Base-by-base conservation (phyloP, 2,329 filamentous ascomycete genomes). In the Coniochaeta sp. region DNA sequence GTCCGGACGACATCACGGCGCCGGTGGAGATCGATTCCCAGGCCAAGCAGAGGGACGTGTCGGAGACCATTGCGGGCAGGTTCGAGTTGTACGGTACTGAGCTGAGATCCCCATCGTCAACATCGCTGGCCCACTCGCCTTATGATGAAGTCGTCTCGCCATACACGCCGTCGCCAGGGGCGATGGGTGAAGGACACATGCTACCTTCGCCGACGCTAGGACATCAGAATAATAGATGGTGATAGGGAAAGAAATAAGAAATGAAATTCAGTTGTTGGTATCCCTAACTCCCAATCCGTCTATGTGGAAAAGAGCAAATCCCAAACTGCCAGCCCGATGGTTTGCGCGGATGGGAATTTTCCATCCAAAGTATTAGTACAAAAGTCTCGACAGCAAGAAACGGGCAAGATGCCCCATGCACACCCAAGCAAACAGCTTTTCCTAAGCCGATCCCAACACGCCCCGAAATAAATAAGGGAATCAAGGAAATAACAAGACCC, bases 11-110 rank as follows among this genome's bases (percentile, higher is more conserved):
- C 57, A 78, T 80, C 35, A 63, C 70, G 1, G 67, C 67, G 18
- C 72, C 79, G 4, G 77, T 82, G 3, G 80, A 83, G 67, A 77
- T 83, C 12, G 77, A 74, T 53, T 72, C 73, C 45, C 32, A 52
- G 2, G 14, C 50, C 48, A 31, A 30, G 24, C 18, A 18, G 20
- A 6, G 20, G 7, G 20, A 48, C 32, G 55, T 52, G 26, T 58
- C 57, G 12, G 62, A 67, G 27, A 64, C 57, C 4, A 61, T 64
- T 20, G 56, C 65, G 6, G 65, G 66, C 16, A 61, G 67, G 18
- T 71, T 69, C 48, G 77, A 79, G 61, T 57, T 81, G 32, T 70
- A 75, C 51, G 76, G 72, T 20, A 67, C 65, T 7, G 68, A 66
- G 4, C 55, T 57, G 32, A 46, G 52, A 22, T 56, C 60, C 12